Percentiles rank a stretch among this genome's conserved stretches.
These are phyloP conservation scores for Micractinium sp. DNA, from an alignment of 139 green algal genomes.

Conservation along the genomic window DNA sequence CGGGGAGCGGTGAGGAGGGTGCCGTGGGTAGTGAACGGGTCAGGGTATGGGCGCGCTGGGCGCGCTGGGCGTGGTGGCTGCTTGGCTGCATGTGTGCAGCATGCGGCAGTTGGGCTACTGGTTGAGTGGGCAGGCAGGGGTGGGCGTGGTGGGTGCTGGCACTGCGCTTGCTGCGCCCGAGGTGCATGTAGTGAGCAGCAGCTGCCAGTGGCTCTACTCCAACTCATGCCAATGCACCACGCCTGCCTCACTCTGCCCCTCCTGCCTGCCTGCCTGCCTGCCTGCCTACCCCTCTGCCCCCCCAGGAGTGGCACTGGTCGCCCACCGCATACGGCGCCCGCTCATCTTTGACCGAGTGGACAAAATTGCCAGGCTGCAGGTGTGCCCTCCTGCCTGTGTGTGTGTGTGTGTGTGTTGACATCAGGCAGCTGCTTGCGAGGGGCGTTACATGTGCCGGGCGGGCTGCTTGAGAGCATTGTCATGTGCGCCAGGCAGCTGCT, in stretches of 20 bases:
- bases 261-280: background rate
- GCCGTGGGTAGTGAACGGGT: too few relatives aligned
- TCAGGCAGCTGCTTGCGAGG: background rate
- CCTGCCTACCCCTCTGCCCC: background rate
- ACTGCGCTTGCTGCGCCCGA: background rate
- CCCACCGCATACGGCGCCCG: conserved; percentile 25
- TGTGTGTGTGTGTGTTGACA: too few relatives aligned
- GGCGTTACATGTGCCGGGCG: background rate
- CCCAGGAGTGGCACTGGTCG: conserved; percentile 22
- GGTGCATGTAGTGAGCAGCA: background rate
- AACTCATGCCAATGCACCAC: background rate
- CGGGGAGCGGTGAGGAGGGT: background rate
- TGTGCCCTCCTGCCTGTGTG: background rate
- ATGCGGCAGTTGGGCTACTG: background rate
- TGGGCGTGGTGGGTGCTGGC: background rate
- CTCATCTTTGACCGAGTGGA: conserved; percentile 3
- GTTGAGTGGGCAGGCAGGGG: background rate
- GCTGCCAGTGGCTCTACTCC: background rate
- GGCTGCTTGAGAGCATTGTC: too few relatives aligned
- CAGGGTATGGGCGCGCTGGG: too few relatives aligned
- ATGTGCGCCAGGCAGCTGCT: too few relatives aligned
- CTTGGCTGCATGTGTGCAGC: background rate
- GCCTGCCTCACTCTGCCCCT: background rate
- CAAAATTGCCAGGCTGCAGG: conserved; percentile 12
- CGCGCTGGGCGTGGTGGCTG: background rate